These are phyloP conservation scores for Radiomyces spectabilis DNA, from an alignment of 192 early-diverging fungal genomes.

Conservation along the genomic window DNA sequence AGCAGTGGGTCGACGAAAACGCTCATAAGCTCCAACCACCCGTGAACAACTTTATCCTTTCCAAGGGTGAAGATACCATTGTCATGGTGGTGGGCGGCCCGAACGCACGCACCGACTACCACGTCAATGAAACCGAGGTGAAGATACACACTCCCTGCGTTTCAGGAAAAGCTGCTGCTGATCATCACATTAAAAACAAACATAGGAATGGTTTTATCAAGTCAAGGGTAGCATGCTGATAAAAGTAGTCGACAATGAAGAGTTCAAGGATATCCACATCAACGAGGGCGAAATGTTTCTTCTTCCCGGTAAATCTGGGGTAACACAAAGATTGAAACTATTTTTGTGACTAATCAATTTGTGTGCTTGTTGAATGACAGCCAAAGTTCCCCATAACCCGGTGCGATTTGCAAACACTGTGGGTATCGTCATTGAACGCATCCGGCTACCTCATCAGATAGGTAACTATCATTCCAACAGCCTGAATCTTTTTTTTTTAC, in stretches of 20 bases:
- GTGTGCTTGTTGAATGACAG: conserved; percentile 26
- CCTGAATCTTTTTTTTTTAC: neutral
- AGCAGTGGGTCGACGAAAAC: conserved; percentile 80
- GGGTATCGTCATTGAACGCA: conserved; percentile 93
- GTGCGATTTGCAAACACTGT: conserved; percentile 89
- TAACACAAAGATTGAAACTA: neutral
- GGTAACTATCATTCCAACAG: no score
- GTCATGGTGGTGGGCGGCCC: conserved; percentile 94
- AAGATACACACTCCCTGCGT: no score
- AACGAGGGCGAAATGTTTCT: conserved; percentile 95
- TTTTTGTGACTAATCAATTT: neutral
- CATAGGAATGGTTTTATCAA: conserved; percentile 94
- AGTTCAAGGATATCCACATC: conserved; percentile 80
- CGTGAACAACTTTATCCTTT: conserved; percentile 89
- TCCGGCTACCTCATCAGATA: conserved; percentile 59
- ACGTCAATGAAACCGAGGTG: conserved; percentile 94
- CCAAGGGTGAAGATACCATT: conserved; percentile 73
- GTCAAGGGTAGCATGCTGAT: conserved; percentile 91
- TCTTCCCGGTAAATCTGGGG: conserved; percentile 60
- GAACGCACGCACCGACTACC: conserved; percentile 94
- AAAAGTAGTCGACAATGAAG: conserved; percentile 72
- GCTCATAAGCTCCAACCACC: conserved; percentile 82
- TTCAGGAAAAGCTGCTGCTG: no score
- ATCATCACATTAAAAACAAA: no score
- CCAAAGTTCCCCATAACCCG: conserved; percentile 91